Evolutionary conservation across 768 basidiomycete species (phyloP), one percentile per base, ranked within the genome.

Genomic region (Pleurotus sapidus): DNA sequence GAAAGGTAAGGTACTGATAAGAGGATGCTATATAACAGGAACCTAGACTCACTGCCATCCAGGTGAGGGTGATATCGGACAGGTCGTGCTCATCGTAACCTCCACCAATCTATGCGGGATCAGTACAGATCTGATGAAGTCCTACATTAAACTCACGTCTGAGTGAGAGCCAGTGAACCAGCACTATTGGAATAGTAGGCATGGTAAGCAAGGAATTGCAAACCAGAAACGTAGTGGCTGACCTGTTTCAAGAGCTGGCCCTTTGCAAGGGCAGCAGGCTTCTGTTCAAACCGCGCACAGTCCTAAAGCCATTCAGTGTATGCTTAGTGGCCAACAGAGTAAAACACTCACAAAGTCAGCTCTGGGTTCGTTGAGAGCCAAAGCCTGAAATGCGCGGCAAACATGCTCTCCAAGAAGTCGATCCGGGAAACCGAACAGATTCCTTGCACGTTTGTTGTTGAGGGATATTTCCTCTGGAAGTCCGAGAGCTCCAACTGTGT

Each of bases 401-500:
- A 91, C 70, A 65, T 91, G 88, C 24, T 78, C 73, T 34, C 88
- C 88, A 9, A 91, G 72, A 15, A 70, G 59, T 9, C 71, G 74
- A 63, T 89, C 84, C 9, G 76, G 77, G 65, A 90, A 89, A 18
- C 89, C 89, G 61, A 88, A 89, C 3, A 88, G 69, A 11, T n/a
- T 54, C 23, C 27, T 54, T 37, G 42, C 42, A 2, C 39, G 37
- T 3, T 74, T 77, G 54, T 70, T 75, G 12, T 77, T 67, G 45
- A 76, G 68, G 2, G 77, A 76, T 14, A 90, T 63, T 62, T 89
- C 88, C 63, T 84, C 84, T 1, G 89, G 89, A 14, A 91, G 68
- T 8, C 88, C 88, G 25, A 88, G 67, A 9, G 87, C 79, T 12
- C 87, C 87, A n/a, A 90, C 89, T 4, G 89, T 91, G 63, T 91